Conservation (phyloP, 2,329 filamentous ascomycete species). For the Amphichorda felina region DNA sequence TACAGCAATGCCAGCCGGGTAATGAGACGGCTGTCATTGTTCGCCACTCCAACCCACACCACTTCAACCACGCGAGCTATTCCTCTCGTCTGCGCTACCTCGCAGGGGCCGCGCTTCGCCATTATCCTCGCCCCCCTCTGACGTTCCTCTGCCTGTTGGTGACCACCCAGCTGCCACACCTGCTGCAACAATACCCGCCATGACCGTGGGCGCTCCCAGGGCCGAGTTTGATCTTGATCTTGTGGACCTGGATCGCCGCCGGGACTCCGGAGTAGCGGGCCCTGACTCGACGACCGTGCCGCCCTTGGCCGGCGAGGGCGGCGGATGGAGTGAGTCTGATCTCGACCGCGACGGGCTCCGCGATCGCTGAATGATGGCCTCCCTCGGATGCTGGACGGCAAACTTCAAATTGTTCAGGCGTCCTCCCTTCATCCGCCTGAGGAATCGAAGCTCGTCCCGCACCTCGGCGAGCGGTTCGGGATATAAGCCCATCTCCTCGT, state of each 20-base stretch:
- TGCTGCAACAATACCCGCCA: conserved; percentile 74
- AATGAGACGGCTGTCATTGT: no score
- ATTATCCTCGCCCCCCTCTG: no score
- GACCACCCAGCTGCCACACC: conserved; percentile 69
- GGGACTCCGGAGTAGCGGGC: conserved; percentile 44
- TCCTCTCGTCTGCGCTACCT: no score
- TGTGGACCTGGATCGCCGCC: conserved; percentile 55
- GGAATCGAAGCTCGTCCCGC: conserved; percentile 67
- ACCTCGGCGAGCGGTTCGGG: conserved; percentile 64
- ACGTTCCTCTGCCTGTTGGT: conserved; percentile 41
- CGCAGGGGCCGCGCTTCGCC: no score
- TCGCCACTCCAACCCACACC: no score
- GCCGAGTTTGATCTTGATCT: conserved; percentile 58
- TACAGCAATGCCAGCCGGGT: no score
- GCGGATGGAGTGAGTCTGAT: conserved; percentile 49
- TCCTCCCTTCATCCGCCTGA: conserved; percentile 70
- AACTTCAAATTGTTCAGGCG: conserved; percentile 74
- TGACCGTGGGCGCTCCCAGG: conserved; percentile 62
- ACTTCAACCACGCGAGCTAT: no score
- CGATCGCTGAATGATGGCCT: conserved; percentile 45
- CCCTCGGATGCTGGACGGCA: conserved; percentile 62
- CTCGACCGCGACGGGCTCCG: conserved; percentile 53
- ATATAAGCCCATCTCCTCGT: conserved; percentile 57
- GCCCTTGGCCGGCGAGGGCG: conserved; percentile 50
- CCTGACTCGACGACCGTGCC: conserved; percentile 31